Base-by-base conservation (phyloP, 148 eudicot species). In the Silene conica region DNA sequence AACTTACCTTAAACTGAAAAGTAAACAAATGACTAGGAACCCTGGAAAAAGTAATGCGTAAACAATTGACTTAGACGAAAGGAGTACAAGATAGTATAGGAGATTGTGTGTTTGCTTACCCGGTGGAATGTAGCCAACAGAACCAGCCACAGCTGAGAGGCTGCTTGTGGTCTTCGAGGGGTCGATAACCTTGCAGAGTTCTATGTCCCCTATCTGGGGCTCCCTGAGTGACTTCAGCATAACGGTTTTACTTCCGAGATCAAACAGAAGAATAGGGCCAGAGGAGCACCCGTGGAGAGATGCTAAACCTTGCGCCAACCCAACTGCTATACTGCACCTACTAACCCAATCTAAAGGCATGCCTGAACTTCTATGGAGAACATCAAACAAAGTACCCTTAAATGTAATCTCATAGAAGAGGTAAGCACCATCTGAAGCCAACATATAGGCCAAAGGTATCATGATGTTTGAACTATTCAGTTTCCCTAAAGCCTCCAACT, bases 61-160 rank as follows among this genome's bases (percentile, higher is more conserved):
- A 38, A 38, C 43, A 38, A 38, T 38, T 38, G 43, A 38, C 43
- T 38, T 5, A 38, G 43, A 7, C 43, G 9, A 1, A 38, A 38
- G 8, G 43, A 38, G 43, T 38, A 7, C 43, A 38, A 38, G 8
- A 38, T 34, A 3, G 41, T 38, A 38, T 7, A 38, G 43, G 43
- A 68, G 57, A 28, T 12, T 73, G 46, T 55, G 48, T 11, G 69
- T 21, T 28, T 57, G 38, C 12, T 73, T 77, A 93, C 98, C 98
- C 84, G 98, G 95, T 70, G 98, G 98, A 62, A 91, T 83, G 62
- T 91, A 93, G 74, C 98, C 98, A 62, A 89, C 92, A 61, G 97
- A 86, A 70, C 94, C 95, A 63, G 92, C 90, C 72, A 93, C 80
- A 63, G 94, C 83, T 12, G 98, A 91, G 75, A 89, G 86, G 78